phyloP scores from a whole-genome alignment of 2,329 filamentous ascomycete genomes.

The Fusarium protoensiforme region DNA sequence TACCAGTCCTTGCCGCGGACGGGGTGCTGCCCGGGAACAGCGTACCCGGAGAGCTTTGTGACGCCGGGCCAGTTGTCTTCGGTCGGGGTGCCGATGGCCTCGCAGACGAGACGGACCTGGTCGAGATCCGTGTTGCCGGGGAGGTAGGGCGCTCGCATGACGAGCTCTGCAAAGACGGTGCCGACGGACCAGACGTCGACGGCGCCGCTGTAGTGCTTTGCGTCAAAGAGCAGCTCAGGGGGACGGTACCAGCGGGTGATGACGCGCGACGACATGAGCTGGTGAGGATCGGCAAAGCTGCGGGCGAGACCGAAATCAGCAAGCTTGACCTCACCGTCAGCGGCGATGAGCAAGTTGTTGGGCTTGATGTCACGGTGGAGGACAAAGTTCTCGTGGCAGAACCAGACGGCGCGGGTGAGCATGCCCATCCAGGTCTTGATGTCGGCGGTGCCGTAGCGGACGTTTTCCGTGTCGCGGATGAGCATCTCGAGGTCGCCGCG shows the following conservation, averaged over 20 bases:
- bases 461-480: constrained; percentile 82
- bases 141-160: constrained; percentile 85
- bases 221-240: constrained; percentile 92
- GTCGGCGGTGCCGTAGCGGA: constrained; percentile 87
- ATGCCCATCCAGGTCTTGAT: constrained; percentile 99
- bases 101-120: constrained; percentile 85
- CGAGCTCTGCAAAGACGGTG: constrained; percentile 90
- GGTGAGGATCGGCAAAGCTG: constrained; percentile 87
- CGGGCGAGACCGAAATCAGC: constrained; percentile 97
- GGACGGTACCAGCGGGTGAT: constrained; percentile 98
- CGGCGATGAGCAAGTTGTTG: constrained; percentile 95
- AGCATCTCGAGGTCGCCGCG: constrained; percentile 96
- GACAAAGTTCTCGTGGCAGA: constrained; percentile 94
- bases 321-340: constrained; percentile 92
- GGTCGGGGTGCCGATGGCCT: constrained; percentile 87
- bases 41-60: constrained; percentile 80
- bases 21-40: constrained; percentile 72
- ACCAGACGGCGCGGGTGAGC: constrained; percentile 93
- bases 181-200: constrained; percentile 97
- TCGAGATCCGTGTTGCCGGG: constrained; percentile 87
- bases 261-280: constrained; percentile 91
- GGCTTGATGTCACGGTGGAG: constrained; percentile 99
- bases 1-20: constrained; percentile 78
- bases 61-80: constrained; percentile 98
- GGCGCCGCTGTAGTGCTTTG: constrained; percentile 86